Base-by-base conservation (phyloP, 345 rosid genomes). In the Abelmoschus esculentus region DNA sequence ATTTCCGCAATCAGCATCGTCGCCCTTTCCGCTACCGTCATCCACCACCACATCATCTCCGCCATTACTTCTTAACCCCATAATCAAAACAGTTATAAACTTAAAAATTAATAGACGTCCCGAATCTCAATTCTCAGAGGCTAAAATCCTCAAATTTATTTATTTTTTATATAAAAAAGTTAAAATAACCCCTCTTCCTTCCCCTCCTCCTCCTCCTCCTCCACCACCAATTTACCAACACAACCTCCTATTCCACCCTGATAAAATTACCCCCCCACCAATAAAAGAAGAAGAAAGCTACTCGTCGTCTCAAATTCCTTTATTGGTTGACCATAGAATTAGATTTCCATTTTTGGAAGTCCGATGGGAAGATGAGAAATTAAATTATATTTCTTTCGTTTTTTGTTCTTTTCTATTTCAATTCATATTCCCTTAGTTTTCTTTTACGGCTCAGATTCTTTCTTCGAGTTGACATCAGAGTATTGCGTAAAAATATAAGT, bases 11-110 rank as follows among this genome's bases (percentile, higher is more conserved):
- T 77, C 90, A 22, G 44, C 74, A 28, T 57, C 80, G 47, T 71
- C 80, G 38, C 58, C 88, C n/a, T 72, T 89, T 7, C 64, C 85
- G 26, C 74, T 82, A 49, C 80, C 90, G 3, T 83, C 86, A 29
- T 80, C 2, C 32, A 29, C 32, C 32, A 29, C 32, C 32, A 29
- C 32, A 29, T 29, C 32, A 29, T 29, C 32, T 29, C 77, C 80
- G 58, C 82, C 69, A 72, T 76, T 78, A 52, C 72, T 82, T 34
- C 93, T 92, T 79, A 95, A 82, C 56, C 97, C 96, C 99, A 95
- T 95, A 50, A 74, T 70, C 63, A 65, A 73, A 67, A 59, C 53
- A 69, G 65, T 49, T 15, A 42, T 14, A 34, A 40, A 38, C 15
- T 55, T 10, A 65, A 73, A 75, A 7, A 29, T 9, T 29, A 52